Evolutionary conservation across 2,329 filamentous ascomycete genomes (phyloP), one percentile per base, ranked within the genome.

Genomic region (Scytalidium sp.): DNA sequence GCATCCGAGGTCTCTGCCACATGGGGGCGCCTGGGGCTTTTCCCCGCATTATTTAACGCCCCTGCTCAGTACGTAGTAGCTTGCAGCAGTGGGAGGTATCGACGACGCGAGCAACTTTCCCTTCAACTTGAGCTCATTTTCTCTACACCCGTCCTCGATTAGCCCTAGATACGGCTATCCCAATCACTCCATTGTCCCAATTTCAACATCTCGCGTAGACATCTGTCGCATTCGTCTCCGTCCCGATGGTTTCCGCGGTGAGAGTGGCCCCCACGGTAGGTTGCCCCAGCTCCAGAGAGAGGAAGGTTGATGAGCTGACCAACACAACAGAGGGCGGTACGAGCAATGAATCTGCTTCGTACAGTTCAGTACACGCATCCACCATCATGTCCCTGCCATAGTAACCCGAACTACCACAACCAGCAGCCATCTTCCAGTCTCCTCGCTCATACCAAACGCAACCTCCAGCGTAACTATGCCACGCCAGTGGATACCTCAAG

Each of bases 331-430:
- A 76, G 79, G 57, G 80, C 83, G 23, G 75, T 79, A 43, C 76
- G 85, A 57, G 89, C 89, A 15, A 72, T 84, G 51, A 88, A 79
- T 58, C 78, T 93, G 45, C 84, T 97, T 45, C 85, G 89, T 48
- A 92, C 93, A n/a, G 84, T 99, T 49, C 93, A 96, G 69, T 95
- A 87, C 67, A 87, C 87, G 1, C 93, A 94, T 66, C 91, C 90
- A 50, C 90, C 90, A 5, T 84, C 80, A 47, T 97, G 92, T 65
- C 94, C 94, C 1, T 97, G 94, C 70, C 94, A 99, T 67, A 88
- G 88, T 41, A 97, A 96, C 61, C 90, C 91, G 10, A 84, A 93
- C 65, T 88, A 93, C 60, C 84, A 92, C 58, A 67, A 77, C 54
- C 66, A 70, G 53, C 64, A 71, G 56, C 67, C 67, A 6, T 67